These are phyloP conservation scores for Albugo laibachii DNA, from an alignment of 352 stramenopile species.

Conservation along the genomic window DNA sequence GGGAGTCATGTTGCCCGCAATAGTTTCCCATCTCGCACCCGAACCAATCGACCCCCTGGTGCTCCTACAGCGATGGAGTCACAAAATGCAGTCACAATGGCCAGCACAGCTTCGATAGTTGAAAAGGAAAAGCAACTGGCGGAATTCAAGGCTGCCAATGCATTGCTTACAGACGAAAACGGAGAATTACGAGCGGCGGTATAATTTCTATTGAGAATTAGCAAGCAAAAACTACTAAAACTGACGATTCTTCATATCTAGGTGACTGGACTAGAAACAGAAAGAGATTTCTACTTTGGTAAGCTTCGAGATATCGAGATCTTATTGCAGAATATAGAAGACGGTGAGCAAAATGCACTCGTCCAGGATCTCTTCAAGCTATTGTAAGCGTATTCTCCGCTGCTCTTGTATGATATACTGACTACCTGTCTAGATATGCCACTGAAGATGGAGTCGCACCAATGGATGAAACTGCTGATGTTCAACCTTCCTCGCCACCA, in stretches of 20 bases:
- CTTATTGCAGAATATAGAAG: slow-evolving; percentile 73
- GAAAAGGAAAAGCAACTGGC: slow-evolving; percentile 56
- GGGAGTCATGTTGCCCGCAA: too few species aligned
- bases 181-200: slow-evolving; percentile 54
- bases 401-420: too few species aligned
- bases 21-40: too few species aligned
- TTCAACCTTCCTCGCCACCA: too few species aligned
- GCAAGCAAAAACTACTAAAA: background rate
- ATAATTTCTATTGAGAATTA: slow-evolving; percentile 2
- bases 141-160: slow-evolving; percentile 39
- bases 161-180: slow-evolving; percentile 56
- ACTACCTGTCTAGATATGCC: too few species aligned
- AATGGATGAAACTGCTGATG: too few species aligned
- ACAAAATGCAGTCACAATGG: slow-evolving; percentile 7
- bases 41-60: slow-evolving; percentile 9
- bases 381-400: slow-evolving; percentile 31
- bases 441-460: too few species aligned
- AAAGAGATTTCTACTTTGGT: slow-evolving; percentile 98
- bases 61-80: slow-evolving; percentile 15
- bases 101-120: slow-evolving; percentile 11
- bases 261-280: slow-evolving; percentile 81
- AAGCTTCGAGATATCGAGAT: slow-evolving; percentile 97
- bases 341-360: slow-evolving; percentile 31
- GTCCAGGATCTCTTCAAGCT: slow-evolving; percentile 70
- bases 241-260: slow-evolving; percentile 8